Conservation (phyloP, 2,329 filamentous ascomycete genomes). For the Lachnellula subtilissima region DNA sequence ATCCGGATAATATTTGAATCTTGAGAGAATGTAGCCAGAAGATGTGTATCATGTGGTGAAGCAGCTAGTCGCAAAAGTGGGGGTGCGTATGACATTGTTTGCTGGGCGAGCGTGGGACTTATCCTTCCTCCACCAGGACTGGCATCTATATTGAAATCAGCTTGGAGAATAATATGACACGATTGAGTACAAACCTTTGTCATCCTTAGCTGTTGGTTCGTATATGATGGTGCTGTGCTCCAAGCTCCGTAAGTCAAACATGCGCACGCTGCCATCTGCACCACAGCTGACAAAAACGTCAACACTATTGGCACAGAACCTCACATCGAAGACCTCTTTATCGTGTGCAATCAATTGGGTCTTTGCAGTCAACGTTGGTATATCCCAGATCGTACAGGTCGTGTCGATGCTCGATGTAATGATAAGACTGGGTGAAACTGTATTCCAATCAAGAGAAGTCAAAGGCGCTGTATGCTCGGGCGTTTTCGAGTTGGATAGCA, state of each 20-base stretch:
- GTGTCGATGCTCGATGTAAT: conserved; percentile 99
- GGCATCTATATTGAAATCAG: conserved; percentile 37
- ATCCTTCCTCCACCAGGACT: conserved; percentile 53
- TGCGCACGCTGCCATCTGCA: conserved; percentile 93
- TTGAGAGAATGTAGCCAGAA: conserved; percentile 94
- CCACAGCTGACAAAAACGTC: conserved; percentile 98
- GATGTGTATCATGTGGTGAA: conserved; percentile 90
- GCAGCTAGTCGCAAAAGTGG: conserved; percentile 78
- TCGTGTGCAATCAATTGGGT: conserved; percentile 98
- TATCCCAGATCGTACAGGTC: conserved; percentile 99
- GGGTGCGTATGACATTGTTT: conserved; percentile 71
- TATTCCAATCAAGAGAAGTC: conserved; percentile 97
- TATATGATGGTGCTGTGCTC: conserved; percentile 99
- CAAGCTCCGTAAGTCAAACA: conserved; percentile 95
- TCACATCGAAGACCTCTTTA: conserved; percentile 97
- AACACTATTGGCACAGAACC: conserved; percentile 97
- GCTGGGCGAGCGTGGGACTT: conserved; percentile 70
- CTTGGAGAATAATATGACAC: not conserved
- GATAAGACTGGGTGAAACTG: conserved; percentile 90
- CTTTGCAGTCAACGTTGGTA: conserved; percentile 94
- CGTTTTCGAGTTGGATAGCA: conserved; percentile 96
- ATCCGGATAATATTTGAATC: conserved; percentile 92
- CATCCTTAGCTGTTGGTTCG: conserved; percentile 85
- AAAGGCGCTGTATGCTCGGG: conserved; percentile 96
- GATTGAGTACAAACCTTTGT: conserved; percentile 50